These are phyloP conservation scores for Saturnispora hagleri DNA, from an alignment of 805 yeast genomes.

Conservation along the genomic window DNA sequence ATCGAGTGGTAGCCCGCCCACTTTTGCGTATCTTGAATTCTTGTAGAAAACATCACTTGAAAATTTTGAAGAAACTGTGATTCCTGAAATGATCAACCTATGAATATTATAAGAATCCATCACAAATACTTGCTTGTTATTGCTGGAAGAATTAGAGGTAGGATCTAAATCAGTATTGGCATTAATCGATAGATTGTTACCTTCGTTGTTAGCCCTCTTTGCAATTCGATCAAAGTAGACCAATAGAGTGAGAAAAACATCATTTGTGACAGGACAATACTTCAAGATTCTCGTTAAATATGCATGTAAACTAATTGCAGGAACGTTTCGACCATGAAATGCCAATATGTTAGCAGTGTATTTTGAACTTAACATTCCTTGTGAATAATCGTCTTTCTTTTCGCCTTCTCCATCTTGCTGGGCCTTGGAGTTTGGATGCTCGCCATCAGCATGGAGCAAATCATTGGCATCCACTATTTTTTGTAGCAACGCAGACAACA, in stretches of 20 bases:
- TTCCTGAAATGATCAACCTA: constrained; percentile 85
- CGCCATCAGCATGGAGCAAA: constrained; percentile 52
- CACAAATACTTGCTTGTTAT: constrained; percentile 61
- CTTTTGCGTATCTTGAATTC: constrained; percentile 88
- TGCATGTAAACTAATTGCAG: constrained; percentile 88
- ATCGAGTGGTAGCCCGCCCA: constrained; percentile 89
- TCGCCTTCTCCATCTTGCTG: constrained; percentile 13
- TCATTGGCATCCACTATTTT: constrained; percentile 90
- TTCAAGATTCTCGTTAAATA: constrained; percentile 84
- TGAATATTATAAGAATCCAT: constrained; percentile 96
- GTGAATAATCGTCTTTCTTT: constrained; percentile 10
- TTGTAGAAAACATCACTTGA: constrained; percentile 92
- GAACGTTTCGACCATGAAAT: constrained; percentile 92
- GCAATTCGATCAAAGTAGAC: constrained; percentile 95
- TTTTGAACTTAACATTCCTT: constrained; percentile 28
- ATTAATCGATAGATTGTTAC: constrained; percentile 11
- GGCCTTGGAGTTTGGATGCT: constrained; percentile 7
- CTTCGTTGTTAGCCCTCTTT: constrained; percentile 54
- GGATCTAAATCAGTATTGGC: neutral
- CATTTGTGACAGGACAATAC: constrained; percentile 98
- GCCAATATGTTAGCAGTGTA: constrained; percentile 68
- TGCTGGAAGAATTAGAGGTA: constrained; percentile 7
- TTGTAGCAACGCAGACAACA: constrained; percentile 79
- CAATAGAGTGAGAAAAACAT: constrained; percentile 79
- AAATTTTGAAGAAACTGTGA: constrained; percentile 91